These are phyloP conservation scores for Juncus inflexus DNA, from an alignment of 176 grass and related monocot species.

Conservation along the genomic window DNA sequence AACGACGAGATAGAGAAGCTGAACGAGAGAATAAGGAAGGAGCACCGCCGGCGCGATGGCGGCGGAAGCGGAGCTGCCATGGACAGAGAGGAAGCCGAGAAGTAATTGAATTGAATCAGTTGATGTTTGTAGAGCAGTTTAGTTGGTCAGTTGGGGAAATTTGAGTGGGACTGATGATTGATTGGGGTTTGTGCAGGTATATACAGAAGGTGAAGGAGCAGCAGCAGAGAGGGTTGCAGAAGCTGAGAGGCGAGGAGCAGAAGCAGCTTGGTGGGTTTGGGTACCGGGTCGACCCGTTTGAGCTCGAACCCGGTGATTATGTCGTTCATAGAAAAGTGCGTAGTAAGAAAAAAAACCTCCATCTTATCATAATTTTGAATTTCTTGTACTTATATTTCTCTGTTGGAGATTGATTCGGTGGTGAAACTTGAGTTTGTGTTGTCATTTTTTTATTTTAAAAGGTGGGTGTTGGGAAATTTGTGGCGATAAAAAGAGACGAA, in stretches of 20 bases:
- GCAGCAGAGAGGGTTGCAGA: constrained; percentile 21
- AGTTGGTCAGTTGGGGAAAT: no score
- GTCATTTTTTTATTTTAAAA: constrained; percentile 3
- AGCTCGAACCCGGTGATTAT: constrained; percentile 72
- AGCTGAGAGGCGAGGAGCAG: constrained; percentile 21
- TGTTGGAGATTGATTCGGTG: neutral
- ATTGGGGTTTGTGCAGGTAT: neutral
- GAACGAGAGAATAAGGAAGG: constrained; percentile 55
- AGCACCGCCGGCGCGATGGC: constrained; percentile 35
- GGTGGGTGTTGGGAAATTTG: constrained; percentile 88
- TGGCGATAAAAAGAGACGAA: constrained; percentile 66
- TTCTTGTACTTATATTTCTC: neutral
- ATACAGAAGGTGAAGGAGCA: constrained; percentile 26
- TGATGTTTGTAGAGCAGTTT: no score
- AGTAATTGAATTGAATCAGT: constrained; percentile 33
- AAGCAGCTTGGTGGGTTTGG: constrained; percentile 55
- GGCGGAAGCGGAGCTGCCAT: constrained; percentile 12
- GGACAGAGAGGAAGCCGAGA: constrained; percentile 57
- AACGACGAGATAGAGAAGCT: constrained; percentile 58
- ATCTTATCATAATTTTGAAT: neutral
- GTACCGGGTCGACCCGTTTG: constrained; percentile 66
- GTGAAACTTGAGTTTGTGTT: neutral
- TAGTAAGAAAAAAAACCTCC: neutral
- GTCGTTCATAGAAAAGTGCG: constrained; percentile 75
- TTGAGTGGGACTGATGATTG: no score